phyloP scores from a whole-genome alignment of 768 basidiomycete species.

The Mycena kentingensis region DNA sequence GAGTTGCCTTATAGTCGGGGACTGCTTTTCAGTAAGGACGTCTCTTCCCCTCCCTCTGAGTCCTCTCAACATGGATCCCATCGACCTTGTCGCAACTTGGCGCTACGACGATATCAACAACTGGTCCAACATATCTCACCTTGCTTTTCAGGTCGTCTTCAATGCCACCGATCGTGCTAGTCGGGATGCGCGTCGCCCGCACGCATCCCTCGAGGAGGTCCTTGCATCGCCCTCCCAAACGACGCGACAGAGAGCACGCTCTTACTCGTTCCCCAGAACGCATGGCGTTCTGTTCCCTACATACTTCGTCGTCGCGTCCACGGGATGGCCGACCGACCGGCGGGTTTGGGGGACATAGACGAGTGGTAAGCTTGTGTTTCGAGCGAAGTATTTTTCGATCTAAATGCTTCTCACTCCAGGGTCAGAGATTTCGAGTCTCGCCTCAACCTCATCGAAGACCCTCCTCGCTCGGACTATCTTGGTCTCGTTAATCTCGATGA shows the following conservation, averaged over 20 bases:
- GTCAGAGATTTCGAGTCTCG: no score
- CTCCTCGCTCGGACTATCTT: no score
- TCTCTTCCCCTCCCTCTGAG: no score
- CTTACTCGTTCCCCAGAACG: background rate
- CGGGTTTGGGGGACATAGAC: background rate
- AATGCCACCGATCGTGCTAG: background rate
- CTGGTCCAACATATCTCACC: background rate
- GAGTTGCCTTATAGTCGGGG: constrained; percentile 3
- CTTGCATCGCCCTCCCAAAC: background rate
- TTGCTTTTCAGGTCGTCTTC: constrained; percentile 10
- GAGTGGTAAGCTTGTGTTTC: no score
- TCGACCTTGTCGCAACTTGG: background rate
- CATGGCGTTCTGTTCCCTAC: background rate
- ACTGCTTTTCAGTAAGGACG: background rate
- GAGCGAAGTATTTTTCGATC: no score
- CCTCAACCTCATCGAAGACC: no score
- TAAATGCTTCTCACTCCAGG: no score
- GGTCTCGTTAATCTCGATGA: constrained; percentile 8
- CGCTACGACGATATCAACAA: background rate
- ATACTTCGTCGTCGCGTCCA: background rate
- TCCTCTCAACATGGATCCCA: background rate
- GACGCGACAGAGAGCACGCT: background rate
- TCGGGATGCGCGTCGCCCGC: no score
- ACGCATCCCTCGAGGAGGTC: no score
- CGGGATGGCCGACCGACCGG: no score